These are phyloP conservation scores for Elsinoe batatas DNA, from an alignment of 2,329 filamentous ascomycete genomes.

Conservation along the genomic window DNA sequence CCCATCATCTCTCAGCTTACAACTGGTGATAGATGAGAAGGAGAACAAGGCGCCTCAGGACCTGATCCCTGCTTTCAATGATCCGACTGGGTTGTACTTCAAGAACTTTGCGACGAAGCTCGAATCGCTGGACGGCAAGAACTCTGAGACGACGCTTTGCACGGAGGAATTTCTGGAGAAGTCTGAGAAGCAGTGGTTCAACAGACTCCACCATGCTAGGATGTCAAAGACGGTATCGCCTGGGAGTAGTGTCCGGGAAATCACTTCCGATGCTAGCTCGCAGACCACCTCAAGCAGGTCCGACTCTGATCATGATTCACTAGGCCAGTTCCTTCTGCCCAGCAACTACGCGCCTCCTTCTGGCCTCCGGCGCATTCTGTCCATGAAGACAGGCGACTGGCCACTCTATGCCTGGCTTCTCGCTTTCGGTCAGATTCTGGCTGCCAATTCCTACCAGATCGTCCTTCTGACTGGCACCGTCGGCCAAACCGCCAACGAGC, in stretches of 20 bases:
- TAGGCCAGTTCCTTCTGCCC: conserved; percentile 47
- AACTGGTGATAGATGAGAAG: conserved; percentile 50
- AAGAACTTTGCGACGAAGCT: conserved; percentile 49
- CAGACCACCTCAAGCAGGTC: conserved; percentile 34
- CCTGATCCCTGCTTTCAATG: conserved; percentile 58
- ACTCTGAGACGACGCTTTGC: conserved; percentile 49
- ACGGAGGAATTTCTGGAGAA: conserved; percentile 56
- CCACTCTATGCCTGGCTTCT: conserved; percentile 53
- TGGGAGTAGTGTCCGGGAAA: conserved; percentile 21
- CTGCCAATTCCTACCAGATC: conserved; percentile 58
- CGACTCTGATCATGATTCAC: conserved; percentile 29
- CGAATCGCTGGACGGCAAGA: conserved; percentile 45
- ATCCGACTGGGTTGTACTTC: conserved; percentile 53
- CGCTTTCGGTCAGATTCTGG: conserved; percentile 53
- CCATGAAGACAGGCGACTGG: conserved; percentile 52
- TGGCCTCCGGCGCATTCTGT: conserved; percentile 46
- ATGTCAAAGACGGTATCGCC: conserved; percentile 40
- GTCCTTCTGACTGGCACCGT: conserved; percentile 56
- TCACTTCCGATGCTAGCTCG: conserved; percentile 34
- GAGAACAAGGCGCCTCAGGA: conserved; percentile 55
- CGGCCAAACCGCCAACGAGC: conserved; percentile 47
- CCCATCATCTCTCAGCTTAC: conserved; percentile 38
- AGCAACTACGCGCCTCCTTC: conserved; percentile 47
- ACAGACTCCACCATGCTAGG: conserved; percentile 48
- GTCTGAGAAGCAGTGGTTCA: conserved; percentile 59